A percentile compares a stretch with the other conserved stretches of the same genome.
Conservation (phyloP, 345 rosid genomes). For the Bretschneidera sinensis region DNA sequence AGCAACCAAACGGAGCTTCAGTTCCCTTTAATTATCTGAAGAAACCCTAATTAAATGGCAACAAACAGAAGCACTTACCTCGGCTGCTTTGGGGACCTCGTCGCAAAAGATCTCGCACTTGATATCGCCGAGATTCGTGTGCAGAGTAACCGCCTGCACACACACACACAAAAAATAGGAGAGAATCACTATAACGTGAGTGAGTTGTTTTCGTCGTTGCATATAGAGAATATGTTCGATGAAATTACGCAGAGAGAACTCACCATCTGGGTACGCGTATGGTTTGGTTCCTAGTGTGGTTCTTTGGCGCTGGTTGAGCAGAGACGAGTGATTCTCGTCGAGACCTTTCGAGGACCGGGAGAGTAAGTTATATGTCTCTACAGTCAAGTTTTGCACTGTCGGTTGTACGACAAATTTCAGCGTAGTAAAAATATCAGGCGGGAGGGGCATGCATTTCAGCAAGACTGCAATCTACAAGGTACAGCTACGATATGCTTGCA, state of each 20-base stretch:
- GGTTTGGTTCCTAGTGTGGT: too few relatives aligned
- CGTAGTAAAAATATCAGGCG: neutral
- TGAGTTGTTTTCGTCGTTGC: too few relatives aligned
- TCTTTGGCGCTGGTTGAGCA: neutral
- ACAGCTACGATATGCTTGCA: too few relatives aligned
- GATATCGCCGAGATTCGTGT: slow-evolving; percentile 94
- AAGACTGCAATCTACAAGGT: too few relatives aligned
- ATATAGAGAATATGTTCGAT: slow-evolving; percentile 13
- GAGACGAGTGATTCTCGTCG: too few relatives aligned
- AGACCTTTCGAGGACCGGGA: too few relatives aligned
- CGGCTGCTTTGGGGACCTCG: slow-evolving; percentile 87
- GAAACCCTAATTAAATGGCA: neutral
- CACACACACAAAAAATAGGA: neutral
- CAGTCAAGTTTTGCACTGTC: too few relatives aligned
- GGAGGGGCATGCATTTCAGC: too few relatives aligned
- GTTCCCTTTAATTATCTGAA: neutral
- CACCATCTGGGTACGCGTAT: slow-evolving; percentile 18
- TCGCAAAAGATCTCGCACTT: slow-evolving; percentile 97
- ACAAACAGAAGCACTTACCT: slow-evolving; percentile 38
- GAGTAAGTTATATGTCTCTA: too few relatives aligned
- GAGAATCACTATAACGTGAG: neutral
- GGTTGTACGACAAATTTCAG: too few relatives aligned
- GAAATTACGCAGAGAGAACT: slow-evolving; percentile 18
- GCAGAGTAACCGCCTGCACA: slow-evolving; percentile 90
- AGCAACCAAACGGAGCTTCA: neutral